Base-by-base conservation (phyloP, 2,329 filamentous ascomycete species). In the Colletotrichum spinosum region DNA sequence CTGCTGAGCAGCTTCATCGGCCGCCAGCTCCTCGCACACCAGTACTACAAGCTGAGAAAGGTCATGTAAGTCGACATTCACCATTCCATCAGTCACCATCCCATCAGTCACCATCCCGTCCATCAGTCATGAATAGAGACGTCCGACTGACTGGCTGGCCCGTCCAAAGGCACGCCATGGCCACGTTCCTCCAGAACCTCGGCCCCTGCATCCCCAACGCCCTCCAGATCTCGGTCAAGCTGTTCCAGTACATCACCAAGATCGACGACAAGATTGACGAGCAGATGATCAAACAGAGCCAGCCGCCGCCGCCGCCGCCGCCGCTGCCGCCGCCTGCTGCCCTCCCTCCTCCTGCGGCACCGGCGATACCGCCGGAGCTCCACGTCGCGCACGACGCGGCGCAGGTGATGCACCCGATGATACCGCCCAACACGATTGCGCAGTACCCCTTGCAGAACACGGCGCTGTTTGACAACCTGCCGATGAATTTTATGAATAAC, bases 1-100 rank as follows among this genome's bases (percentile, higher is more conserved):
- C 17, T 69, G 34, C 45, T 69, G 35, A 68, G 65, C 11, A 69
- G 65, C 38, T 69, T 69, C 57, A 69, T 68, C 52, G 66, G 56
- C 13, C 65, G 67, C 13, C 65, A 68, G 10, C 49, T 69, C 10
- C 37, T 49, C 4, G 48, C 66, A 2, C 38, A 45, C 35, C 65
- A 69, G 25, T 67, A 68, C n/a, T 64, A 59, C 6, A 60, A 65
- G 17, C 56, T 69, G 2, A 49, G 67, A 9, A 60, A 50, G 38
- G 67, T 69, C 15, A 69, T 69, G 67, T 68, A 35, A 15, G 60
- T 13, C 10, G 35, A 51, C 0, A 0, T 8, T 1, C 48, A 34
- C n/a, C 11, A 10, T 41, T 8, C 38, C 8, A 12, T 10, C 11
- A 11, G 12, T 44, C 6, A 15, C 17, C 17, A 17, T 17, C 3